These are phyloP conservation scores for Phaeosphaeria sp. DNA, from an alignment of 2,329 filamentous ascomycete species.

Conservation along the genomic window DNA sequence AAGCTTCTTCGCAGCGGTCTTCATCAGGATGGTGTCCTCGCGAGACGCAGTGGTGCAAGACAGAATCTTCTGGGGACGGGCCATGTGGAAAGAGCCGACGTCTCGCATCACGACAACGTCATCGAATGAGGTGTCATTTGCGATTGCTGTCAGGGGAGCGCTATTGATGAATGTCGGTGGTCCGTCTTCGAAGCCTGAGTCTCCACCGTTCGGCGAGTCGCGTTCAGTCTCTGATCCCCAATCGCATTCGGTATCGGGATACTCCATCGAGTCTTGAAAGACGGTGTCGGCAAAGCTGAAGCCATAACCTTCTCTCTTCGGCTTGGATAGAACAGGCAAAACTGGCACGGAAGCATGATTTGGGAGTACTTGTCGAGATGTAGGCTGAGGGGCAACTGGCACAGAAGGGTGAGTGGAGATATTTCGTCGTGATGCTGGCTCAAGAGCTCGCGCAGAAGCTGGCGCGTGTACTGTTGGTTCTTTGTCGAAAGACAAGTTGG, in stretches of 20 bases:
- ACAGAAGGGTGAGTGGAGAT: background rate
- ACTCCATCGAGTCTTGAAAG: conserved; percentile 30
- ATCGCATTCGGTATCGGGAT: conserved; percentile 29
- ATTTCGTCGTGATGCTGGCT: too few species aligned
- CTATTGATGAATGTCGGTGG: conserved; percentile 2
- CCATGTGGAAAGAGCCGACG: conserved; percentile 25
- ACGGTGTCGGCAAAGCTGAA: conserved; percentile 32
- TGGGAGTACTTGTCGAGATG: too few species aligned
- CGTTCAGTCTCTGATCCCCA: conserved; percentile 16
- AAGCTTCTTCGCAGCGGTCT: conserved; percentile 21
- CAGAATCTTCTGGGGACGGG: conserved; percentile 19
- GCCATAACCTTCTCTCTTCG: conserved; percentile 29
- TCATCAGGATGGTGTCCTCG: conserved; percentile 26
- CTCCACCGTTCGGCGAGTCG: background rate
- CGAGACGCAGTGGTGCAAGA: conserved; percentile 32
- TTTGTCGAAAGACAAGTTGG: conserved; percentile 1
- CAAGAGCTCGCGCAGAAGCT: too few species aligned
- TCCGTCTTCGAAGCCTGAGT: background rate
- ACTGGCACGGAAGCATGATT: too few species aligned
- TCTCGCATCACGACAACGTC: conserved; percentile 32
- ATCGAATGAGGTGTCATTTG: conserved; percentile 22
- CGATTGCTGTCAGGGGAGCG: background rate
- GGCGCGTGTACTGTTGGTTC: background rate
- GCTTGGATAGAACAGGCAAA: conserved; percentile 18
- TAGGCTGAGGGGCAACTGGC: too few species aligned